A percentile compares a stretch with the other conserved stretches of the same genome.
Evolutionary conservation across 2,329 filamentous ascomycete genomes (phyloP).

Genomic region (Domatiomyces globalis): DNA sequence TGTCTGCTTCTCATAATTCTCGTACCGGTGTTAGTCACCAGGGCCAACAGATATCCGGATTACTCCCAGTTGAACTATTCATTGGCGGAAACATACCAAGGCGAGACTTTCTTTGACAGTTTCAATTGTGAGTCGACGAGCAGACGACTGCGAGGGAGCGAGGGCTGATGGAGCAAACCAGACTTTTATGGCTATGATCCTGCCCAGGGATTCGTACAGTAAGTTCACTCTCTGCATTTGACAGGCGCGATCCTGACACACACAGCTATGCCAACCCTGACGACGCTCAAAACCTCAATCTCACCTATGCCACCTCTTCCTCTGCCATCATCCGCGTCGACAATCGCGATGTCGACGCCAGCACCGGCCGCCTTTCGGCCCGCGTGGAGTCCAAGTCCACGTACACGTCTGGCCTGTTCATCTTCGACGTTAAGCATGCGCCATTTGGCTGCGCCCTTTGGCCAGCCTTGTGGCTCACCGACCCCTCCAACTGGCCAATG

Average conservation of each 20-base stretch:
- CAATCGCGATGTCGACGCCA: slow-evolving; percentile 39
- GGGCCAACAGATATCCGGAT: slow-evolving; percentile 30
- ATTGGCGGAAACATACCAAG: slow-evolving; percentile 30
- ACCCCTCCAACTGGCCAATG: slow-evolving; percentile 33
- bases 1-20: slow-evolving; percentile 33
- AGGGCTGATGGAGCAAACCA: not conserved
- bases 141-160: not conserved
- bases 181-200: slow-evolving; percentile 32
- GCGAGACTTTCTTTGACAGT: slow-evolving; percentile 30
- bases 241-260: slow-evolving; percentile 3
- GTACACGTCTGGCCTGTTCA: slow-evolving; percentile 53
- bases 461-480: slow-evolving; percentile 53
- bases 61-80: slow-evolving; percentile 29
- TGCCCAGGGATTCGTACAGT: slow-evolving; percentile 33
- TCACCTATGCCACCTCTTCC: slow-evolving; percentile 44
- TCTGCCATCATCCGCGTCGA: slow-evolving; percentile 52
- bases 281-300: slow-evolving; percentile 33
- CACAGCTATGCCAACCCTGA: slow-evolving; percentile 28
- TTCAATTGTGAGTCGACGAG: slow-evolving; percentile 23
- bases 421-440: slow-evolving; percentile 63
- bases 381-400: slow-evolving; percentile 53
- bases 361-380: slow-evolving; percentile 53
- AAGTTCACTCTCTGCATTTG: slow-evolving; percentile 19
- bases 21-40: slow-evolving; percentile 27
- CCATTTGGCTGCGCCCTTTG: slow-evolving; percentile 57